Base-by-base conservation (phyloP, 2,329 filamentous ascomycete genomes). In the Stachybotrys chartarum region DNA sequence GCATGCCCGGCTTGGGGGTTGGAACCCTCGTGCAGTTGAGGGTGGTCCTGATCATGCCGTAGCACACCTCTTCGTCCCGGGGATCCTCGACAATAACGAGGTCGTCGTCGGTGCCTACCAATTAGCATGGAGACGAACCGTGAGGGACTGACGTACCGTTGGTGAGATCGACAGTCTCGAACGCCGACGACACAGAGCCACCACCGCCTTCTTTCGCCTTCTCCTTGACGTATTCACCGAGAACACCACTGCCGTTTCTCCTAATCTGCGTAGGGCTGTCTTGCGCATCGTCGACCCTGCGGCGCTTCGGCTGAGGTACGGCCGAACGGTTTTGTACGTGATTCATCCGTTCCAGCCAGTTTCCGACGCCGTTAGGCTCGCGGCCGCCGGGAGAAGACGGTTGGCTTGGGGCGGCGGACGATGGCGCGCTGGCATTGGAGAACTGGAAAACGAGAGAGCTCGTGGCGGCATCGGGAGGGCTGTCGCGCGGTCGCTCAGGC, bases 321-420 rank as follows among this genome's bases (percentile, higher is more conserved):
- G 77, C 59, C 65, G 75, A 63, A 30, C 91, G 87, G 53, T 86
- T 80, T 60, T 89, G 81, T 14, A 95, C 82, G 60, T 87, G 85
- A 67, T 92, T 90, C 67, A 91, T 78, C 35, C 84, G 81, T 69
- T 95, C 90, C 50, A 96, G 83, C 73, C 91, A 83, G 55, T 73
- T 72, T 10, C 79, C 77, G 61, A 83, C 78, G 30, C 82, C 81
- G 52, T 62, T 67, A 18, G 60, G 55, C 44, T 66, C 62, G 50
- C 64, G 63, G 16, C 61, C 60, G 30, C 55, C 62, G 5, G 68
- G 68, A 17, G 67, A 76, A 52, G 69, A 70, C 12, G 68, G 63
- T 52, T 62, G 63, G 55, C 66, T 70, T 32, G 69, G 64, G 18
- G 67, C 63, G 6, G 64, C 66, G 5, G 67, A 65, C 35, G 72